Evolutionary conservation across 2,329 filamentous ascomycete species (phyloP).

Genomic region (Fonsecaea monophora): DNA sequence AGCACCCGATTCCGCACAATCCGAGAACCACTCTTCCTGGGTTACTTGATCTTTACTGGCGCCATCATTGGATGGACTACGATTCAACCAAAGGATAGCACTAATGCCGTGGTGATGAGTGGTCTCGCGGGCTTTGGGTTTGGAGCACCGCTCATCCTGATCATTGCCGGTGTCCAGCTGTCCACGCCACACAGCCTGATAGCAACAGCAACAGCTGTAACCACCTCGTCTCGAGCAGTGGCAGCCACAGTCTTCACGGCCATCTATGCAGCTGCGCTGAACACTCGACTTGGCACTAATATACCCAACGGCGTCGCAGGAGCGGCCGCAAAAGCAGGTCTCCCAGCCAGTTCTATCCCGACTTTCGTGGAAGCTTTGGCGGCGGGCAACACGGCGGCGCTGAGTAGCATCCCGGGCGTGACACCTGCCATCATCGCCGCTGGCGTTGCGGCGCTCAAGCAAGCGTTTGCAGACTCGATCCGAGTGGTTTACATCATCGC

Average conservation of each 20-base stretch:
- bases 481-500: constrained; percentile 36
- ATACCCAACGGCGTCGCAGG: constrained; percentile 27
- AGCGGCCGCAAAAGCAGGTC: constrained; percentile 28
- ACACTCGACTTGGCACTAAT: constrained; percentile 25
- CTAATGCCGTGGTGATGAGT: constrained; percentile 19
- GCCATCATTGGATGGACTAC: constrained; percentile 32
- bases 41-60: constrained; percentile 35
- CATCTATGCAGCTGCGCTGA: constrained; percentile 34
- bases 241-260: constrained; percentile 36
- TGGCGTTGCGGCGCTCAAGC: constrained; percentile 25
- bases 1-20: constrained; percentile 35
- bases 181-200: constrained; percentile 35
- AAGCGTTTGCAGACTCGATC: constrained; percentile 36
- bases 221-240: constrained; percentile 34
- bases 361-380: constrained; percentile 30
- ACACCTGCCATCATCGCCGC: constrained; percentile 24
- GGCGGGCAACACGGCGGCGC: constrained; percentile 28
- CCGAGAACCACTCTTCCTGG: constrained; percentile 32
- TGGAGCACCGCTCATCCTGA: constrained; percentile 35
- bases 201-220: constrained; percentile 36
- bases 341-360: constrained; percentile 25
- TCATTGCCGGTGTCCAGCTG: constrained; percentile 36
- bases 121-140: constrained; percentile 34
- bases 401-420: constrained; percentile 27
- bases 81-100: constrained; percentile 27